Conservation (phyloP, 169 alveolate species). For the Cryptosporidium sp. region DNA sequence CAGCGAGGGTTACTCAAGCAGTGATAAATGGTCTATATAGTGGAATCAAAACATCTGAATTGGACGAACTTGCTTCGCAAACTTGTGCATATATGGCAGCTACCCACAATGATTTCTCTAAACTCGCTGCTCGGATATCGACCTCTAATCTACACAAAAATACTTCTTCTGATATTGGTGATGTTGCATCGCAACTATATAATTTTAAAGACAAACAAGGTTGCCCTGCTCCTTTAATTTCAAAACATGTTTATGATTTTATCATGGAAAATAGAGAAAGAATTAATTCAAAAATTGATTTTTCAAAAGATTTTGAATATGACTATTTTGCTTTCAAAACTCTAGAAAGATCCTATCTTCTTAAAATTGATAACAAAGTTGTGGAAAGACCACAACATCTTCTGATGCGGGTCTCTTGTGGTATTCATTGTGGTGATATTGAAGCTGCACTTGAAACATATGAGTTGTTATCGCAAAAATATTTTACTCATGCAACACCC, state of each 20-base stretch:
- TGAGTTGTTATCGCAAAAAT: slow-evolving; percentile 93
- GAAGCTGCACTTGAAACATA: slow-evolving; percentile 93
- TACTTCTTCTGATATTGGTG: slow-evolving; percentile 89
- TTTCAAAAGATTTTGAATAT: slow-evolving; percentile 93
- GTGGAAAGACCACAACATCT: slow-evolving; percentile 98
- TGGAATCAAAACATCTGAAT: slow-evolving; percentile 93
- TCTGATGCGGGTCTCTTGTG: slow-evolving; percentile 97
- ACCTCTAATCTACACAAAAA: slow-evolving; percentile 95
- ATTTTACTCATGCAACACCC: slow-evolving; percentile 99
- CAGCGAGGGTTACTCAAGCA: slow-evolving; percentile 89
- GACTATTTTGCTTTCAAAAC: slow-evolving; percentile 98
- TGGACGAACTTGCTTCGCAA: slow-evolving; percentile 97
- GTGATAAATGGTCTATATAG: slow-evolving; percentile 93
- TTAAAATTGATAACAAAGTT: slow-evolving; percentile 90
- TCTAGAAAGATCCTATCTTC: slow-evolving; percentile 94
- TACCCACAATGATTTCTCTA: slow-evolving; percentile 96
- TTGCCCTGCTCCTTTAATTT: slow-evolving; percentile 91
- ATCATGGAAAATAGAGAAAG: slow-evolving; percentile 87
- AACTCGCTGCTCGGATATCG: slow-evolving; percentile 97
- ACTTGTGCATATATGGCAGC: slow-evolving; percentile 99
- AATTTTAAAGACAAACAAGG: slow-evolving; percentile 89
- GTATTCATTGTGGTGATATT: slow-evolving; percentile 96
- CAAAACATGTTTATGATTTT: slow-evolving; percentile 92
- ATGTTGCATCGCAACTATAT: slow-evolving; percentile 85
- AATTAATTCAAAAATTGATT: slow-evolving; percentile 92